Evolutionary conservation across 2,329 filamentous ascomycete species (phyloP), one percentile per base, ranked within the genome.

Genomic region (Talaromyces verruculosus): DNA sequence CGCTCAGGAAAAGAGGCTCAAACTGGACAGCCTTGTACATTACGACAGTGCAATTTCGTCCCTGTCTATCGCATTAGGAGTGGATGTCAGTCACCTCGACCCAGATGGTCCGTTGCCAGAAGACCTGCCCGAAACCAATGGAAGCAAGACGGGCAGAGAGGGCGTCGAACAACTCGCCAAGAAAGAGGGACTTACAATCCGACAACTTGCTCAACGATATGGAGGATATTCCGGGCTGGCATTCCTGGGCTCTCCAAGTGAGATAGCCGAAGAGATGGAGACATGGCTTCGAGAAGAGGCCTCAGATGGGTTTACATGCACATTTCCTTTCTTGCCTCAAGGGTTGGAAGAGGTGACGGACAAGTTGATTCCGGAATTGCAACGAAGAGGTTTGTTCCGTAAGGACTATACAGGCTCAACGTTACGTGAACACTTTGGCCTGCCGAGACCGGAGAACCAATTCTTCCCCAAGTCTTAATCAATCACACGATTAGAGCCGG

Each of bases 1-100:
- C 11, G 84, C 84, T 1, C 75, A 78, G 67, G 75, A 73, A 28
- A 85, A 85, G 71, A 75, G 84, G 2, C 75, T 84, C 2, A 74
- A 80, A 64, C 72, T 86, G 3, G 83, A 85, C 66, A 83, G 81
- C 65, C 70, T 84, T 4, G 83, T 85, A 2, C 82, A 85, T 70
- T 85, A 85, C 57, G 83, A 85, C 55, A 85, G 81, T 69, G 80
- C 81, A 3, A 84, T 87, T 68, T 82, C 83, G 0, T 85, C 83
- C 1, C 71, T 86, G 45, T 85, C 83, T 0, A 76, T 85, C 39
- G 68, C 74, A 0, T 76, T 85, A 1, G 84, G 83, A 0, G 75
- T 75, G 0, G 83, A 86, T 73, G 82, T 76, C 1, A 81, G 82
- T 1, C 73, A 67, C 0, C 81, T 83, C 35, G 83, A 85, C 59